Evolutionary conservation across 2,329 filamentous ascomycete genomes (phyloP).

Genomic region (Colletotrichum sublineola): DNA sequence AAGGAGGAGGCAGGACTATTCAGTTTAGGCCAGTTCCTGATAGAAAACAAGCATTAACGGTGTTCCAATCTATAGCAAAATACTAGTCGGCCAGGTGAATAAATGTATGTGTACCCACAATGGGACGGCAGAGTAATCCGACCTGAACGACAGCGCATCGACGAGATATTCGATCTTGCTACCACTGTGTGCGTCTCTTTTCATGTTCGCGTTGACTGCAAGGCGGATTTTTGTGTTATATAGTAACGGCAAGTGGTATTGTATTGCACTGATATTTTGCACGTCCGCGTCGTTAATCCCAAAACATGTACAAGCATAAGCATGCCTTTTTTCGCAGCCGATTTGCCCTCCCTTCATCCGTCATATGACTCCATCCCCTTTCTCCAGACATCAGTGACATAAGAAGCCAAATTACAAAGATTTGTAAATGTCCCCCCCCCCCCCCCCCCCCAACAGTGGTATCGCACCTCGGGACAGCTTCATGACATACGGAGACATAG

Average conservation of each 20-base stretch:
- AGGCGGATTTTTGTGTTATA: not conserved
- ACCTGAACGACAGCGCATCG: not conserved
- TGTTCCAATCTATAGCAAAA: no score
- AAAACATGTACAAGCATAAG: slow-evolving; percentile 36
- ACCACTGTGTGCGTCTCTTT: not conserved
- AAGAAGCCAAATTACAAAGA: slow-evolving; percentile 30
- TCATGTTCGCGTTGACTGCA: not conserved
- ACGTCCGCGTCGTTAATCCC: slow-evolving; percentile 15
- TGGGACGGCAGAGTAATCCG: not conserved
- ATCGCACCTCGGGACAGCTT: slow-evolving; percentile 16
- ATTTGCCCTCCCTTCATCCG: not conserved
- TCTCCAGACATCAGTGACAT: slow-evolving; percentile 36
- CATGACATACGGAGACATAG: slow-evolving; percentile 9
- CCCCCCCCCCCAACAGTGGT: not conserved
- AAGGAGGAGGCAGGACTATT: no score
- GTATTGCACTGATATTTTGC: slow-evolving; percentile 6
- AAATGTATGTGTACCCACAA: not conserved
- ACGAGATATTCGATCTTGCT: not conserved
- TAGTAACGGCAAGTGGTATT: slow-evolving; percentile 34
- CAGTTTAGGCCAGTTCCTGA: no score
- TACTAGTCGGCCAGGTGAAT: no score
- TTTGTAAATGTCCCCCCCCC: not conserved
- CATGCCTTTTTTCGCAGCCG: slow-evolving; percentile 23
- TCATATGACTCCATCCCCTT: slow-evolving; percentile 21
- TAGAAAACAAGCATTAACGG: no score